Conservation (phyloP, 106 monocot species). For the Platanthera zijinensis region DNA sequence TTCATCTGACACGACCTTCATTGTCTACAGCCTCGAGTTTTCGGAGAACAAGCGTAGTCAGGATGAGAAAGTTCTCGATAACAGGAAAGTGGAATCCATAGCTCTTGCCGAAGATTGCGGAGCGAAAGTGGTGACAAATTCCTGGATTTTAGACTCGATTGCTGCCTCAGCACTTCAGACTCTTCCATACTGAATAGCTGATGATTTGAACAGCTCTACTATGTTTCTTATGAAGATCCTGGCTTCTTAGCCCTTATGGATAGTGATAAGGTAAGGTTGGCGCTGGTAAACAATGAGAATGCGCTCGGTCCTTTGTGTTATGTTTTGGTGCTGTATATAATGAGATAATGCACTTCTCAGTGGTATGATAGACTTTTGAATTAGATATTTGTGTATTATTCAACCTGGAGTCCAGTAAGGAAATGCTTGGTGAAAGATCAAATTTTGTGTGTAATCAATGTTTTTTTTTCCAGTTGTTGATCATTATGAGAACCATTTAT, state of each 20-base stretch:
- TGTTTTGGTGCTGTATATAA: neutral
- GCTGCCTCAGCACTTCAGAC: slow-evolving; percentile 57
- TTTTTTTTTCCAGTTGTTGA: too few relatives aligned
- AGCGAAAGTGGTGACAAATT: slow-evolving; percentile 46
- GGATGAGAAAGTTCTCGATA: neutral
- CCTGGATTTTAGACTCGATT: slow-evolving; percentile 85
- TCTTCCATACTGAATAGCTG: slow-evolving; percentile 3
- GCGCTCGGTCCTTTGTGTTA: neutral
- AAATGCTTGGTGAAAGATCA: too few relatives aligned
- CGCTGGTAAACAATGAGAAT: neutral
- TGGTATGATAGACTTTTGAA: neutral
- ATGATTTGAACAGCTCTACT: neutral
- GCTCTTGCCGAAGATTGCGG: slow-evolving; percentile 50
- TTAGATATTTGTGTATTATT: too few relatives aligned
- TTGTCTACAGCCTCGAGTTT: slow-evolving; percentile 62
- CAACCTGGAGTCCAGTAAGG: too few relatives aligned
- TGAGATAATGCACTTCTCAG: neutral
- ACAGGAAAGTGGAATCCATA: slow-evolving; percentile 40
- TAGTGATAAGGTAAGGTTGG: neutral
- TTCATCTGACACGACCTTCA: slow-evolving; percentile 19
- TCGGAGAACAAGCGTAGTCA: slow-evolving; percentile 15
- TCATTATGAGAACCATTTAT: too few relatives aligned
- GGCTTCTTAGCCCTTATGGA: neutral
- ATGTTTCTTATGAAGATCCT: neutral
- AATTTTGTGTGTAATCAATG: too few relatives aligned